Percentiles rank a stretch among this genome's conserved stretches.
These are phyloP conservation scores for Strobilomyces dryophilus DNA, from an alignment of 768 basidiomycete genomes.

Conservation along the genomic window DNA sequence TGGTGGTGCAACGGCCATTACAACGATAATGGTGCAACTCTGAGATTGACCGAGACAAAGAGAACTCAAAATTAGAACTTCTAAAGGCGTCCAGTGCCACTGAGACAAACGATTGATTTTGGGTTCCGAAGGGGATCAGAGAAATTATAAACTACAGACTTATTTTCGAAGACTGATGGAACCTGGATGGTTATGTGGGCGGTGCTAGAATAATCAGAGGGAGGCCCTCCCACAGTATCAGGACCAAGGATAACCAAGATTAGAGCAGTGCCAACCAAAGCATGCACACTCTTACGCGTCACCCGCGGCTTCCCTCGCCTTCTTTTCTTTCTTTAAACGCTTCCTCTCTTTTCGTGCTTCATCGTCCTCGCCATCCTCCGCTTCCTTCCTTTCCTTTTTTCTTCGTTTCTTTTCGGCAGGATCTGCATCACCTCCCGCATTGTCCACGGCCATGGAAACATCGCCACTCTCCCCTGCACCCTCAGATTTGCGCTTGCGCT, in stretches of 20 bases:
- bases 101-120: not conserved
- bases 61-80: not conserved
- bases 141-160: slow-evolving; percentile 1
- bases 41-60: not conserved
- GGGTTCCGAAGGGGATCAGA: not conserved
- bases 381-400: slow-evolving; percentile 45
- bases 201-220: slow-evolving; percentile 6
- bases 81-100: too few relatives aligned
- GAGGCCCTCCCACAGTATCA: not conserved
- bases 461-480: slow-evolving; percentile 40
- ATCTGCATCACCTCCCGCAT: slow-evolving; percentile 42
- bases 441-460: slow-evolving; percentile 36
- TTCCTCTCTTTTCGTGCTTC: slow-evolving; percentile 61
- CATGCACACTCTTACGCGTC: slow-evolving; percentile 8
- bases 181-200: slow-evolving; percentile 8
- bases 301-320: slow-evolving; percentile 43
- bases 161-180: slow-evolving; percentile 8
- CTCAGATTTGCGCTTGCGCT: slow-evolving; percentile 79
- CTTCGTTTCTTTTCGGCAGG: slow-evolving; percentile 53
- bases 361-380: slow-evolving; percentile 44
- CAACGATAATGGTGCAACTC: not conserved
- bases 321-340: slow-evolving; percentile 66
- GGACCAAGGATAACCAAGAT: slow-evolving; percentile 14
- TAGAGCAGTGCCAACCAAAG: not conserved
- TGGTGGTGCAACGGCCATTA: slow-evolving; percentile 6